phyloP scores from a whole-genome alignment of 768 basidiomycete species.

The Russula abietina region DNA sequence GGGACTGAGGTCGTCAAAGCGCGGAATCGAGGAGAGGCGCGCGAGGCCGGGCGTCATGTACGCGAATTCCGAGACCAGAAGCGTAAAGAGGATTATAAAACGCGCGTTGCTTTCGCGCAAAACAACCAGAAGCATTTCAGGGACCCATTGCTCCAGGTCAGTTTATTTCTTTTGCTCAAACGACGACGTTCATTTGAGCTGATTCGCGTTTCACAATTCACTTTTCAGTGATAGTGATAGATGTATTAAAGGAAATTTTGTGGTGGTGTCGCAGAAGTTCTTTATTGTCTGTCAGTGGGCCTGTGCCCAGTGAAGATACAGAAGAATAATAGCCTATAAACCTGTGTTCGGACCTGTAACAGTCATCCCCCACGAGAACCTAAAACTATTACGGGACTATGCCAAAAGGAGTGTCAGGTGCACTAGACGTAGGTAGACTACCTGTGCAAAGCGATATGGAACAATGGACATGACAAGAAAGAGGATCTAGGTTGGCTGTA shows the following conservation, averaged over 20 bases:
- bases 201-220: neutral
- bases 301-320: neutral
- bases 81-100: conserved; percentile 77
- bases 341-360: conserved; percentile 6
- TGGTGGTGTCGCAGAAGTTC: neutral
- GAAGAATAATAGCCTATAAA: neutral
- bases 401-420: conserved; percentile 21
- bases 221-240: conserved; percentile 19
- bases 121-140: conserved; percentile 88
- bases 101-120: conserved; percentile 67
- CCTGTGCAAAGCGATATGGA: conserved; percentile 22
- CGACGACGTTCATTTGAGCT: neutral
- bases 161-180: neutral
- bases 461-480: conserved; percentile 18
- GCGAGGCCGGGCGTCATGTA: conserved; percentile 82
- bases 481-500: conserved; percentile 24
- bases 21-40: conserved; percentile 91
- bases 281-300: neutral
- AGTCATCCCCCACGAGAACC: conserved; percentile 21
- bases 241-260: conserved; percentile 2
- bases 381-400: conserved; percentile 15
- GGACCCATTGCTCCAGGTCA: conserved; percentile 60
- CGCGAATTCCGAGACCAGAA: conserved; percentile 78
- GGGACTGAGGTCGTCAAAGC: conserved; percentile 84
- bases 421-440: conserved; percentile 10